These are phyloP conservation scores for Pezicula neosporulosa DNA, from an alignment of 2,329 filamentous ascomycete species.

Conservation along the genomic window DNA sequence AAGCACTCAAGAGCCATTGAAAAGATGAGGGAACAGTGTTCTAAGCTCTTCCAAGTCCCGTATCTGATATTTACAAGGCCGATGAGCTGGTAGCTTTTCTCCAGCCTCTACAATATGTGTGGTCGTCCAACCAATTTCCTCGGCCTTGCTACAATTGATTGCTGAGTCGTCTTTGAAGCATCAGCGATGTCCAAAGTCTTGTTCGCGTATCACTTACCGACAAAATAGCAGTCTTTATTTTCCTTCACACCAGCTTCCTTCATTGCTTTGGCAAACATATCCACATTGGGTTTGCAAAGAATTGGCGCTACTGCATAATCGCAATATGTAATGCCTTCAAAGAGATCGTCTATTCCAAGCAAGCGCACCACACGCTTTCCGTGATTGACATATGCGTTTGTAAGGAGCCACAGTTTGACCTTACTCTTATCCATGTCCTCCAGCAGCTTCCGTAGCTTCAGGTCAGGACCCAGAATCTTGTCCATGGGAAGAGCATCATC, in stretches of 20 bases:
- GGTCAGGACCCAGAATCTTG: constrained; percentile 74
- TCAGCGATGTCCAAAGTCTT: constrained; percentile 3
- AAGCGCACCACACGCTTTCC: constrained; percentile 78
- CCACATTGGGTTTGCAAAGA: constrained; percentile 79
- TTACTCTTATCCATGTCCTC: constrained; percentile 79
- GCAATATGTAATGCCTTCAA: constrained; percentile 93
- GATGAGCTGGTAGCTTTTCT: constrained; percentile 57
- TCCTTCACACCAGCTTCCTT: constrained; percentile 69
- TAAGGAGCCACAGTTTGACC: constrained; percentile 90
- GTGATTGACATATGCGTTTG: constrained; percentile 92
- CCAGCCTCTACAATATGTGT: constrained; percentile 82
- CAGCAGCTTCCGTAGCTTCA: constrained; percentile 70
- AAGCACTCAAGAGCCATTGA: constrained; percentile 50
- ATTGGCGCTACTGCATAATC: constrained; percentile 75
- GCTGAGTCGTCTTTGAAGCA: constrained; percentile 71
- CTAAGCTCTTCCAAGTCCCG: constrained; percentile 72
- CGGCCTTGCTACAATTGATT: constrained; percentile 74
- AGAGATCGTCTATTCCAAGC: constrained; percentile 79
- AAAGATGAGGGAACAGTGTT: constrained; percentile 76
- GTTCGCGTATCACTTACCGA: constrained; percentile 64
- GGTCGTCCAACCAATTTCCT: constrained; percentile 79
- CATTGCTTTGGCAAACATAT: constrained; percentile 90
- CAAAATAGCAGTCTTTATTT: constrained; percentile 79
- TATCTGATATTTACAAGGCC: constrained; percentile 73
- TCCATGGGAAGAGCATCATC: constrained; percentile 93